A percentile compares a stretch with the other conserved stretches of the same genome.
Evolutionary conservation across 306 rosid genomes (phyloP).

Genomic region (Clitoria ternatea): DNA sequence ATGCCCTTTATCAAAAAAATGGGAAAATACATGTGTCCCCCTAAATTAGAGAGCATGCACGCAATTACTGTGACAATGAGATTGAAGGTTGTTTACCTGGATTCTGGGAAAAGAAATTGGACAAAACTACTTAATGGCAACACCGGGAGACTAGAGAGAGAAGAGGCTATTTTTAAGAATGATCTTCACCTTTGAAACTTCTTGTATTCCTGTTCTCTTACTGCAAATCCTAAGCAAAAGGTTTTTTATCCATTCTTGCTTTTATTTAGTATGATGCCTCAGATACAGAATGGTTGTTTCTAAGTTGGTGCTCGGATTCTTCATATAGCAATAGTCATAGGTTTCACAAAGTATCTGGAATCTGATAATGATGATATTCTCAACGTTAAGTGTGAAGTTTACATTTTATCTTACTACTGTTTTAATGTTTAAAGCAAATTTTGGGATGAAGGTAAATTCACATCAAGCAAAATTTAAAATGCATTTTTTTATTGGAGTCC

Average conservation of each 20-base stretch:
- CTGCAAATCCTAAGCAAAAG: background rate
- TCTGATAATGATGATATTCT: background rate
- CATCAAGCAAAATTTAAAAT: background rate
- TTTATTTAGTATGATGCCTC: constrained; percentile 3
- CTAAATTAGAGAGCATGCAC: background rate
- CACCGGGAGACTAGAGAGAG: background rate
- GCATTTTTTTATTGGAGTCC: background rate
- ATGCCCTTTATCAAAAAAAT: background rate
- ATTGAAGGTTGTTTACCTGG: background rate
- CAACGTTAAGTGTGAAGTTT: background rate
- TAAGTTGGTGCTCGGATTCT: background rate
- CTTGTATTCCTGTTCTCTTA: background rate
- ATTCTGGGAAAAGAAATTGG: background rate
- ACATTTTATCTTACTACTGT: background rate
- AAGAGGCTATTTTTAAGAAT: background rate
- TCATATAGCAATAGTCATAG: background rate
- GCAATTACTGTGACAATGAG: background rate
- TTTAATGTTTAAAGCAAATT: background rate
- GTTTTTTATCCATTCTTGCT: background rate
- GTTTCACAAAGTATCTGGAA: background rate
- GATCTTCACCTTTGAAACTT: background rate
- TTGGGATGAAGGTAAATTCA: background rate
- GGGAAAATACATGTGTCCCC: background rate
- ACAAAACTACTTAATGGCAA: background rate
- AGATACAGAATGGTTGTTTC: background rate